These are phyloP conservation scores for Cryptococcus sp. DNA, from an alignment of 1,284 basidiomycete genomes.

Conservation along the genomic window DNA sequence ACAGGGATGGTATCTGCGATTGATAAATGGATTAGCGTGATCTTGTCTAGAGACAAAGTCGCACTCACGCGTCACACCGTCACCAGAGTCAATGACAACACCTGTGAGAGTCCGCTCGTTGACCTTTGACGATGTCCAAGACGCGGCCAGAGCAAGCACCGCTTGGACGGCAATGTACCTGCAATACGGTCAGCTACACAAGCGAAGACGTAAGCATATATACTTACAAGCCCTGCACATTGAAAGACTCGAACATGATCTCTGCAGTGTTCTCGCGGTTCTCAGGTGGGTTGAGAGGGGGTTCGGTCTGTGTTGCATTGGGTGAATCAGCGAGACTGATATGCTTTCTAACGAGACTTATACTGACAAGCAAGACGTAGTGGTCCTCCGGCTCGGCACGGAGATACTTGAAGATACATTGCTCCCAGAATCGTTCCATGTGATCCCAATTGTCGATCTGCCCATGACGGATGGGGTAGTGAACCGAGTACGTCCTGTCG, in stretches of 20 bases:
- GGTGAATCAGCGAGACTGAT: constrained; percentile 11
- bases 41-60: not conserved
- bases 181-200: not conserved
- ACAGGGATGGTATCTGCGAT: constrained; percentile 53
- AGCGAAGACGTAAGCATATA: not conserved
- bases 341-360: too few relatives aligned
- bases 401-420: constrained; percentile 99
- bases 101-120: constrained; percentile 92
- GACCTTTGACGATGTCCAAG: constrained; percentile 93
- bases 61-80: constrained; percentile 83
- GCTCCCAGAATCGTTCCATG: constrained; percentile 99
- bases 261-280: constrained; percentile 99
- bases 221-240: constrained; percentile 68
- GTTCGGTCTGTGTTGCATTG: constrained; percentile 75
- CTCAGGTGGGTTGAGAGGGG: constrained; percentile 96
- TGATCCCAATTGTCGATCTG: constrained; percentile 99
- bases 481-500: constrained; percentile 80
- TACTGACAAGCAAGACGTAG: constrained; percentile 88
- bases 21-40: not conserved
- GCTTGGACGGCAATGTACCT: constrained; percentile 98
- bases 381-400: constrained; percentile 99
- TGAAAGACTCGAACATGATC: constrained; percentile 99
- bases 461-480: constrained; percentile 97
- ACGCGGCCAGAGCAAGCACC: constrained; percentile 96
- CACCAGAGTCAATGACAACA: constrained; percentile 97